Conservation (phyloP, 768 basidiomycete species). For the Multifurca ochricompacta region DNA sequence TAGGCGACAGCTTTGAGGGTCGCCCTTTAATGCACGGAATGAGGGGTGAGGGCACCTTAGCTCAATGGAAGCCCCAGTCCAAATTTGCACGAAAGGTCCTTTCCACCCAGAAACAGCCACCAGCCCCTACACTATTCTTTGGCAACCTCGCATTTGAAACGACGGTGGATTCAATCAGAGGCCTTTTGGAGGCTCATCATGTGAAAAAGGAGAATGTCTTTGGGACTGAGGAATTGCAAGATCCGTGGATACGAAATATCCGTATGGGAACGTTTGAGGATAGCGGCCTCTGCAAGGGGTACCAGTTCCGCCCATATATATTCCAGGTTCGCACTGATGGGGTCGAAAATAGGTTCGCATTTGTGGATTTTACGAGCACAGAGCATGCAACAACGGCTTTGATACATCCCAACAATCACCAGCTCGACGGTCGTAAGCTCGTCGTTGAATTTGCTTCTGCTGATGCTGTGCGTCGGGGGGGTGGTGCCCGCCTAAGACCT, state of each 20-base stretch:
- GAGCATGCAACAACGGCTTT: constrained; percentile 79
- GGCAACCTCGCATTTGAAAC: constrained; percentile 92
- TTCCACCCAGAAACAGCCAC: constrained; percentile 68
- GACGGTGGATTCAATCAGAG: constrained; percentile 66
- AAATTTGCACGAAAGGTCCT: constrained; percentile 77
- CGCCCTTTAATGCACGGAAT: constrained; percentile 45
- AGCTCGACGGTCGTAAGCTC: constrained; percentile 74
- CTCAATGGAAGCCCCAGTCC: constrained; percentile 37
- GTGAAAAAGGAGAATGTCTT: constrained; percentile 22
- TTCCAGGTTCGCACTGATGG: not conserved
- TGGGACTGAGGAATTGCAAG: constrained; percentile 25
- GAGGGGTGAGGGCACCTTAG: constrained; percentile 26
- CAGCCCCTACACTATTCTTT: constrained; percentile 81
- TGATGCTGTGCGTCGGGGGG: constrained; percentile 84
- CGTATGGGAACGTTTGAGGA: constrained; percentile 97
- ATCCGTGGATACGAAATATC: constrained; percentile 67
- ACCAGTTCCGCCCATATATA: constrained; percentile 22
- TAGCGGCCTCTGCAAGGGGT: constrained; percentile 95
- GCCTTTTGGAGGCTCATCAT: constrained; percentile 66
- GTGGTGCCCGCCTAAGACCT: constrained; percentile 23
- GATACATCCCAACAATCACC: constrained; percentile 77
- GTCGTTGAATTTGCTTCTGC: constrained; percentile 85
- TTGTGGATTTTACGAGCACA: constrained; percentile 79
- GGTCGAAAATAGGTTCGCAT: constrained; percentile 62
- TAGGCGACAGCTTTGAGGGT: constrained; percentile 70